Evolutionary conservation across 2,329 filamentous ascomycete genomes (phyloP), one percentile per base, ranked within the genome.

Genomic region (Beauveria asiatica): DNA sequence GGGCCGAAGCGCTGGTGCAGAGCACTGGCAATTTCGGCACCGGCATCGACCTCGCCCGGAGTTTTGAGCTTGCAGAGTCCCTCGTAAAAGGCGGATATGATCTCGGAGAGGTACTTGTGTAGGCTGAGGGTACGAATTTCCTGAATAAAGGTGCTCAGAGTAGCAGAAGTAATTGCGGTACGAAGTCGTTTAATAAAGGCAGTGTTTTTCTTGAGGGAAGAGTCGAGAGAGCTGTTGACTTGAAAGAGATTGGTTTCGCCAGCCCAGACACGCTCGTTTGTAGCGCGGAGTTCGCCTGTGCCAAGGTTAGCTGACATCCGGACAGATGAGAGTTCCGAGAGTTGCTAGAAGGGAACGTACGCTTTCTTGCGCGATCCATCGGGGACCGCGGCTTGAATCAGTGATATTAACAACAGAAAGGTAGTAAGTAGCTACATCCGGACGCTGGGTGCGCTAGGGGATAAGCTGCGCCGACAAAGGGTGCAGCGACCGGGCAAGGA

Each of bases 161-260:
- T 90, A 60, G 91, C 81, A 53, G 90, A 78, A 64, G 89, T 92
- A 64, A 97, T 87, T 62, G 91, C 90, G 61, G 93, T 97, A 67
- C 93, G 90, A 60, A 97, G 81, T 69, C 93, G 90, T 76, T 96
- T 97, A 71, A 97, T 97, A 74, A 97, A 97, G 65, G 92, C 92
- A 4, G 93, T 97, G 69, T 97, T 97, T 80, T 97, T 97, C 78
- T 96, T 97, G 73, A 97, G 81, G 56, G 92, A 94, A 57, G 93
- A 96, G 74, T 97, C 93, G 70, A 97, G 87, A 33, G 89, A 88
- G 70, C 83, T 83, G 73, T 84, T 86, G 67, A 94, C 86, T 58
- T 84, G 76, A 70, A 95, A 91, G 64, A 95, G 77, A 78, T 90
- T 92, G 95, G 83, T 86, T 69, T 96, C 90, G 70, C 91, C 92